phyloP scores from a whole-genome alignment of 176 grass and related monocot genomes.

The Musa itinerans region DNA sequence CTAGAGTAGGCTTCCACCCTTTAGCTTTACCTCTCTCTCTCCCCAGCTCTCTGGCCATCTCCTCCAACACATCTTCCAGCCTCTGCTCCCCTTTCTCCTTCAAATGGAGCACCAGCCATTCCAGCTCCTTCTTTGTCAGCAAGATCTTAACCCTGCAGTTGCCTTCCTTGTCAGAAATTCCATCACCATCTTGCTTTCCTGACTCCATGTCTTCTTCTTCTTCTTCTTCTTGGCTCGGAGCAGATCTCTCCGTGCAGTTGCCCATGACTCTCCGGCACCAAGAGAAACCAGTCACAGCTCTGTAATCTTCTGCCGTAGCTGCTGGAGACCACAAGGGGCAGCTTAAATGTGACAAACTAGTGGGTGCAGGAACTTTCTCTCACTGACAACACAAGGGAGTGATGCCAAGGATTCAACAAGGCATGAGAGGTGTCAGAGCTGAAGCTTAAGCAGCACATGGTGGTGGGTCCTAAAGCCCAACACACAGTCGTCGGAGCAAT shows the following conservation, averaged over 20 bases:
- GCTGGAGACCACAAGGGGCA: background rate
- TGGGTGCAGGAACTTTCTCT: background rate
- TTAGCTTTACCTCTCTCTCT: background rate
- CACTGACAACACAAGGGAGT: background rate
- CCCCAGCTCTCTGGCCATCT: conserved; percentile 21
- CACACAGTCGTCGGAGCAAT: no score
- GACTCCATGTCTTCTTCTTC: no score
- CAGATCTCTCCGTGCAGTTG: background rate
- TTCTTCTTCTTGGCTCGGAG: background rate
- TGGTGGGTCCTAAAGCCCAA: background rate
- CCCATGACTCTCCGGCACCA: background rate
- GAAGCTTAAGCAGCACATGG: background rate
- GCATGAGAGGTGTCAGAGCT: no score
- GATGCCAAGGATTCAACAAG: background rate
- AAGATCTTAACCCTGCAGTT: conserved; percentile 24
- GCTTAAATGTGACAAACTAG: no score
- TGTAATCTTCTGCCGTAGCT: no score
- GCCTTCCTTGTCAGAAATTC: background rate
- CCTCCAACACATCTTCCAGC: conserved; percentile 25
- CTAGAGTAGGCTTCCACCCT: conserved; percentile 18
- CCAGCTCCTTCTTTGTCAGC: conserved; percentile 20
- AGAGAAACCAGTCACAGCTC: background rate
- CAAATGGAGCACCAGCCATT: conserved; percentile 20
- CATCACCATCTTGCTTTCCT: background rate
- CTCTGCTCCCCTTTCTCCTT: conserved; percentile 20